Evolutionary conservation across 352 stramenopile species (phyloP), one percentile per base, ranked within the genome.

Genomic region (Pythium apleroticum): DNA sequence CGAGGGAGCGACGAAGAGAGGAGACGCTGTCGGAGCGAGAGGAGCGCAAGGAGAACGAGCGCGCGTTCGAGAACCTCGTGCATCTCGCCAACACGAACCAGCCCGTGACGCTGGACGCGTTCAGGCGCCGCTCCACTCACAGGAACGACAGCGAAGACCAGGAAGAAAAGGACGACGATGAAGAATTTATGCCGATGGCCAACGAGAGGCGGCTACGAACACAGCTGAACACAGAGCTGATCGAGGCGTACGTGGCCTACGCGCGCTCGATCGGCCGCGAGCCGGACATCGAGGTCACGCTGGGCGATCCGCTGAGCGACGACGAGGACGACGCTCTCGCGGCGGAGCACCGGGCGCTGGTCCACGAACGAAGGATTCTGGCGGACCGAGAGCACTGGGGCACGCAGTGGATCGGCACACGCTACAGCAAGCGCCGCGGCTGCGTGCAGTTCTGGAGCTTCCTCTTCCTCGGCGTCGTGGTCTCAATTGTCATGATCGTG

Each of bases 211-310:
- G 22, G 11, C 4, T 30, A 11, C n/a, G 45, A 5, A 52, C 45
- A 31, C 6, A 87, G 72, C 86, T 91, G 27, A 98, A 98, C 71
- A 90, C 77, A 1, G 90, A 98, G 74, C 82, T 99, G 11, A 71
- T 99, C 50, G 95, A 99, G 71, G 96, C 96, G 25, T 97, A 97
- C 69, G 74, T 98, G 5, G 84, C 96, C 25, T 98, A 98, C 73
- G 82, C 98, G 58, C 93, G 88, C 59, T 89, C 96, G 35, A 92
- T 98, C 68, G 88, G 81, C 3, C 77, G 91, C 45, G 73, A 84
- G 57, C 80, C 81, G 1, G 79, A 85, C 49, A 89, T 99, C 68
- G 83, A 95, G 2, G 92, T 97, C 2, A 86, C 81, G 46, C 75
- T 96, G 78, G 76, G 81, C 88, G 65, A 98, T 79, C 76, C 84